Evolutionary conservation across 164 flowering plant species (phyloP).

Genomic region (Liriodendron chinense): DNA sequence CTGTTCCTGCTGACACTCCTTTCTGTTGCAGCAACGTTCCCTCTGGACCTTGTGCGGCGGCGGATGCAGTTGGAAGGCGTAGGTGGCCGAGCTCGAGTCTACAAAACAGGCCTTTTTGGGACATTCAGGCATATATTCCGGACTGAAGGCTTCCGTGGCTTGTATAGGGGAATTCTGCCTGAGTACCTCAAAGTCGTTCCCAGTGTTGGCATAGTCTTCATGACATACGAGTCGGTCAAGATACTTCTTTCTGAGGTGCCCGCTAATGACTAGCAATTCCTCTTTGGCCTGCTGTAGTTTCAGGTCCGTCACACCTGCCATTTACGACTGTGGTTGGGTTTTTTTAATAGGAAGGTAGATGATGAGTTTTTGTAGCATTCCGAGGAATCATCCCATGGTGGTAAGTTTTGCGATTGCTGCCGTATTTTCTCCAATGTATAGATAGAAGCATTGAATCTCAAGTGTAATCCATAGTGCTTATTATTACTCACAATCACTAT

Average conservation of each 20-base stretch:
- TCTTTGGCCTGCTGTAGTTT: not conserved
- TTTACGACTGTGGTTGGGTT: conserved; percentile 4
- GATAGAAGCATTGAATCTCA: conserved; percentile 22
- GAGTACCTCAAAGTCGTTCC: conserved; percentile 90
- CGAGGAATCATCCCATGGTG: conserved; percentile 24
- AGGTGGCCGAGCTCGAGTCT: conserved; percentile 67
- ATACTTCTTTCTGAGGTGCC: conserved; percentile 40
- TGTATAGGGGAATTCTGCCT: conserved; percentile 80
- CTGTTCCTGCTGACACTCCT: not conserved
- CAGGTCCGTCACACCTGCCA: not conserved
- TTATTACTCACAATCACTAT: conserved; percentile 10
- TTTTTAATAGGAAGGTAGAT: conserved; percentile 22
- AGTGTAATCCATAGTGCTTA: conserved; percentile 16
- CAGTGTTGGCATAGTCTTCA: conserved; percentile 76
- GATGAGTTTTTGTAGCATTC: conserved; percentile 14
- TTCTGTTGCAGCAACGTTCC: conserved; percentile 62
- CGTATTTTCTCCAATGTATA: conserved; percentile 31
- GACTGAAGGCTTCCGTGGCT: conserved; percentile 63
- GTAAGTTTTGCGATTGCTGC: conserved; percentile 53
- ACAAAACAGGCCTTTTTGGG: conserved; percentile 59
- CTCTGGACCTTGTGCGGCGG: conserved; percentile 80
- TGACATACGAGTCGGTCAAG: conserved; percentile 78
- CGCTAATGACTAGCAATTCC: conserved; percentile 15
- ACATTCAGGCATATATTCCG: conserved; percentile 58
- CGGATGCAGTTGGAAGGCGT: conserved; percentile 92